Evolutionary conservation across 2,329 filamentous ascomycete genomes (phyloP).

Genomic region (Ascochyta clinopodiicola): DNA sequence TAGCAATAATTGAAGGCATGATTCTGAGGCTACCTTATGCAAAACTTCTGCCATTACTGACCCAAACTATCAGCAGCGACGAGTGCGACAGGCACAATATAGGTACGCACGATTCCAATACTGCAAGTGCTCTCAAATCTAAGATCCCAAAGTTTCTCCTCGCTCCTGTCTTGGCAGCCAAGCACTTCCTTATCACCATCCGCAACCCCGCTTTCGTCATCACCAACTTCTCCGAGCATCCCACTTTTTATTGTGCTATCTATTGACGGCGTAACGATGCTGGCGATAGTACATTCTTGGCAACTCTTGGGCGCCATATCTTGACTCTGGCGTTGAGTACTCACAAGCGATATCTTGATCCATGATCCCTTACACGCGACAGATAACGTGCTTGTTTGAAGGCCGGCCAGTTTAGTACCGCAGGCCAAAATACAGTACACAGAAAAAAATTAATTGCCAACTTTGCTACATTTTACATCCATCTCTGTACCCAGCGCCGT

Average conservation of each 20-base stretch:
- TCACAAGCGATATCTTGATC: background rate
- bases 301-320: conserved; percentile 1
- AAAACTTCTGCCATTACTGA: too few species aligned
- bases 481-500: background rate
- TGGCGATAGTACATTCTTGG: conserved; percentile 1
- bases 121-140: too few species aligned
- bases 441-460: background rate
- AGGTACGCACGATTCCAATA: too few species aligned
- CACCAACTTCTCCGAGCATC: background rate
- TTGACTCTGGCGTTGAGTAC: background rate
- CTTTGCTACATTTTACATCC: too few species aligned
- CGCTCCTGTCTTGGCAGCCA: background rate
- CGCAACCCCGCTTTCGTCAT: conserved; percentile 10
- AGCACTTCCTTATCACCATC: conserved; percentile 1
- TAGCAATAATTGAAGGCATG: too few species aligned
- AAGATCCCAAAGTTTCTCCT: too few species aligned
- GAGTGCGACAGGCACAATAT: too few species aligned
- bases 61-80: too few species aligned
- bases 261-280: conserved; percentile 1
- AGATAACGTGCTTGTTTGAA: too few species aligned
- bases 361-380: background rate
- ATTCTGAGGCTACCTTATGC: too few species aligned
- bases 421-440: background rate
- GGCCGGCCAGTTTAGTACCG: too few species aligned
- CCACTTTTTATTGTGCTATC: conserved; percentile 5